Evolutionary conservation across 2,329 filamentous ascomycete species (phyloP).

Genomic region (Aspergillus melleus): DNA sequence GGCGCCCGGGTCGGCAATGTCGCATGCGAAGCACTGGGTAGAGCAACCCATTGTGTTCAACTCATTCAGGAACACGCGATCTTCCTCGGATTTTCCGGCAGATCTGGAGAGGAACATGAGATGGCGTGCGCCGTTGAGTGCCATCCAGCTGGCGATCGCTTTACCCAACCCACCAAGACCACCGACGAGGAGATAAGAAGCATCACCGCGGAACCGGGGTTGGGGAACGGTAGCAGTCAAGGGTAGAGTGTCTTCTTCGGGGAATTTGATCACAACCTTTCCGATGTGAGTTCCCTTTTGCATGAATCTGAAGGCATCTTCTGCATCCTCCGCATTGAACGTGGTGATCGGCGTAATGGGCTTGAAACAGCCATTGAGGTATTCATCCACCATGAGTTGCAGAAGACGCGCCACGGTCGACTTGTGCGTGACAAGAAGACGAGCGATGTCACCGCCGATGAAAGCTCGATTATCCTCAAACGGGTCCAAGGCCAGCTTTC

Average conservation of each 20-base stretch:
- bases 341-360: slow-evolving; percentile 6
- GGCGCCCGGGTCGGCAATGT: slow-evolving; percentile 7
- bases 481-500: slow-evolving; percentile 5
- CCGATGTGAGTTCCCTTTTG: slow-evolving; percentile 45
- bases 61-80: slow-evolving; percentile 19
- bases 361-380: background rate
- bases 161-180: slow-evolving; percentile 43
- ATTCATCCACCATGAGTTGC: background rate
- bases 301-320: slow-evolving; percentile 42
- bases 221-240: background rate
- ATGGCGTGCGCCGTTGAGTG: slow-evolving; percentile 32
- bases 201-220: background rate
- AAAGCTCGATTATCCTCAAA: slow-evolving; percentile 13
- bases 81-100: slow-evolving; percentile 15
- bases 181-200: slow-evolving; percentile 38
- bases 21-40: slow-evolving; percentile 12
- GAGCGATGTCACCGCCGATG: slow-evolving; percentile 8
- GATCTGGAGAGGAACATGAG: slow-evolving; percentile 38
- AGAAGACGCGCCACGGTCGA: background rate
- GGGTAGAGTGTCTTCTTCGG: background rate
- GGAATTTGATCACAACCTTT: slow-evolving; percentile 33
- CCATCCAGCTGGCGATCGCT: slow-evolving; percentile 34
- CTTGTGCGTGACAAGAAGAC: background rate
- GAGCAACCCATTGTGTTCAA: slow-evolving; percentile 17
- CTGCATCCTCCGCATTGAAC: slow-evolving; percentile 26